Base-by-base conservation (phyloP, 1,284 basidiomycete genomes). In the Sanguinoderma infundibulare region DNA sequence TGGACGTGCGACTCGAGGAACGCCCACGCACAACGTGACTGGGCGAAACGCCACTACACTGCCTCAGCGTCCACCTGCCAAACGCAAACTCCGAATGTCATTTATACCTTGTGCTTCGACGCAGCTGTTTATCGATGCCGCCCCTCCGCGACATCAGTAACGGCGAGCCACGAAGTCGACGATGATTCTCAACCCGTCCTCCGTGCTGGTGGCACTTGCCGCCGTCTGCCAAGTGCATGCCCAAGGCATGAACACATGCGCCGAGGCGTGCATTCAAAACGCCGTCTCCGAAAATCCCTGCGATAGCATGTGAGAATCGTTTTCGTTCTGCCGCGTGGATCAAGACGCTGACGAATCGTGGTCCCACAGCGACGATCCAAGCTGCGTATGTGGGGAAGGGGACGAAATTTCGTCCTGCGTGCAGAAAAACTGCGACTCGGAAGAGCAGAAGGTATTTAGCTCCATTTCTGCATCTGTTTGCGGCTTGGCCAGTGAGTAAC, bases 371-470 rank as follows among this genome's bases (percentile, higher is more conserved):
- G 28, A 3, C 28, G 53, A 54, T 28, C 53, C 53, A 10, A 54
- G 42, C 53, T 54, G 53, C 53, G 26, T 54, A n/a, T 54, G 53
- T n/a, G 53, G 53, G 26, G 53, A 54, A 40, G 53, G 53, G 9
- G 42, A 32, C 15, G 35, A 53, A 15, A 28, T 53, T 35, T 22
- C 51, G 15, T 35, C 32, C 4, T 53, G 51, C 51, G 35, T 53
- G 24, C 34, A 36, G 51, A 38, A 22, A 5, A 28, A 17, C 24
- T 53, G 51, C 17, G 35, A n/a, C 34, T 2, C 36, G 22, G 20
- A 34, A 12, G 32, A 35, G 35, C 32, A 39, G 15, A 38, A n/a
- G 1, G 32, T 35, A 6, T 53, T 39, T 35, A 53, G 51, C 51
- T 35, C 51, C 15, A 34, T 53, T 22, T 36, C 51, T 15, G 51